These are phyloP conservation scores for Papiliotrema terrestris DNA, from an alignment of 1,284 basidiomycete species.

Conservation along the genomic window DNA sequence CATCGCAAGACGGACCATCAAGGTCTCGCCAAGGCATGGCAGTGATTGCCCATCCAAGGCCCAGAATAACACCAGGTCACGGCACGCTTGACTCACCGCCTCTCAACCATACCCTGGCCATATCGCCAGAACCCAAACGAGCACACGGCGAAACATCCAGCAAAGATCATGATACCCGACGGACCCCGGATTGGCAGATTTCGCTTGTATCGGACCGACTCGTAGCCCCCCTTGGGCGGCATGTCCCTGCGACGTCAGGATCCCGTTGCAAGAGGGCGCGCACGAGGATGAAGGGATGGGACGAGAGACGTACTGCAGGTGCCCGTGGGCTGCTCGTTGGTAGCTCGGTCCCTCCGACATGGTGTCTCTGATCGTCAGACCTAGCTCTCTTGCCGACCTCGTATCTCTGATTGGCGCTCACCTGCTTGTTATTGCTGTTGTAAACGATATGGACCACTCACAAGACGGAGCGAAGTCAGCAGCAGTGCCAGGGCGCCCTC, in stretches of 20 bases:
- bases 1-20: no score
- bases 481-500: no score
- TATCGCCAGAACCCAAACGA: constrained; percentile 90
- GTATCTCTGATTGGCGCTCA: no score
- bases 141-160: constrained; percentile 77
- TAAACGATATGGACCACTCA: no score
- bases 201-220: constrained; percentile 89
- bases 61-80: neutral
- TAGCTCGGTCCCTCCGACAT: constrained; percentile 5
- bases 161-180: constrained; percentile 80
- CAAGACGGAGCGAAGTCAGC: no score
- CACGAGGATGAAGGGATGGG: neutral
- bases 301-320: constrained; percentile 2
- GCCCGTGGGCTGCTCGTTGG: constrained; percentile 3
- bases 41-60: neutral
- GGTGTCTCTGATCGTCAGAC: neutral
- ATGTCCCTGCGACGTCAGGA: constrained; percentile 68
- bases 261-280: neutral
- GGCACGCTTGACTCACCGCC: constrained; percentile 74
- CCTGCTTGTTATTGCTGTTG: no score
- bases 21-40: no score
- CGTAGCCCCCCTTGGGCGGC: constrained; percentile 91
- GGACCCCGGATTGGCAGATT: constrained; percentile 92
- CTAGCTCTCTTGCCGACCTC: constrained; percentile 1
- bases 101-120: constrained; percentile 85